These are phyloP conservation scores for Crotalaria pallida DNA, from an alignment of 306 rosid species.

Conservation along the genomic window DNA sequence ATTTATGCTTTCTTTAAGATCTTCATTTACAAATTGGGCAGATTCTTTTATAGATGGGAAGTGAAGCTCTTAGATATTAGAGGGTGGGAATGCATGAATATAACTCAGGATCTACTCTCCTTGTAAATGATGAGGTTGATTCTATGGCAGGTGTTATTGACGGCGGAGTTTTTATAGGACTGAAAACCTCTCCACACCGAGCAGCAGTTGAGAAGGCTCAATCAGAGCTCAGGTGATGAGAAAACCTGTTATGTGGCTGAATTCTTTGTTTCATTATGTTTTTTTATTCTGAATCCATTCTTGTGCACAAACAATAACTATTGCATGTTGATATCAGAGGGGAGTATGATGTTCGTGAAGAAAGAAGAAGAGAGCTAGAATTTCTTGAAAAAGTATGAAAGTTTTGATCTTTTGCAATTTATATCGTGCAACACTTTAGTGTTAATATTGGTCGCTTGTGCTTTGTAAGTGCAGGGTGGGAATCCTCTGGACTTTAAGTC, in stretches of 20 bases:
- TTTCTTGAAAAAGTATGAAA: slow-evolving; percentile 76
- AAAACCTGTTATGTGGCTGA: slow-evolving; percentile 11
- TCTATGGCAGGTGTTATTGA: slow-evolving; percentile 98
- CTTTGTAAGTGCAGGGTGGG: slow-evolving; percentile 62
- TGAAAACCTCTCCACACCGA: slow-evolving; percentile 67
- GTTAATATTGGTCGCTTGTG: slow-evolving; percentile 12
- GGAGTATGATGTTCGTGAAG: slow-evolving; percentile 82
- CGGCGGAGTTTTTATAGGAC: slow-evolving; percentile 64
- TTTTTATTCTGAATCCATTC: background rate
- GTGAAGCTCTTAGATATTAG: slow-evolving; percentile 27
- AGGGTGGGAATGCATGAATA: slow-evolving; percentile 71
- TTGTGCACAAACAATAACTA: slow-evolving; percentile 1
- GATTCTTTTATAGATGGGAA: slow-evolving; percentile 40
- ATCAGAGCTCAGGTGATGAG: slow-evolving; percentile 71
- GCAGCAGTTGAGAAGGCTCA: slow-evolving; percentile 84
- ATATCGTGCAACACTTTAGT: background rate
- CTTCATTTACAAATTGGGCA: slow-evolving; percentile 8
- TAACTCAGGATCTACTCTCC: slow-evolving; percentile 53
- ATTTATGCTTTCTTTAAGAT: background rate
- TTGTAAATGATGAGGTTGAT: slow-evolving; percentile 94
- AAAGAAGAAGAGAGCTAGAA: slow-evolving; percentile 78
- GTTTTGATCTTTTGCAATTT: background rate
- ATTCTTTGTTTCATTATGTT: slow-evolving; percentile 3
- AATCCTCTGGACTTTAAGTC: slow-evolving; percentile 74
- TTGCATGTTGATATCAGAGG: slow-evolving; percentile 48